phyloP scores from a whole-genome alignment of 225 moss, liverwort and hornwort genomes.

The Bryum argenteum region DNA sequence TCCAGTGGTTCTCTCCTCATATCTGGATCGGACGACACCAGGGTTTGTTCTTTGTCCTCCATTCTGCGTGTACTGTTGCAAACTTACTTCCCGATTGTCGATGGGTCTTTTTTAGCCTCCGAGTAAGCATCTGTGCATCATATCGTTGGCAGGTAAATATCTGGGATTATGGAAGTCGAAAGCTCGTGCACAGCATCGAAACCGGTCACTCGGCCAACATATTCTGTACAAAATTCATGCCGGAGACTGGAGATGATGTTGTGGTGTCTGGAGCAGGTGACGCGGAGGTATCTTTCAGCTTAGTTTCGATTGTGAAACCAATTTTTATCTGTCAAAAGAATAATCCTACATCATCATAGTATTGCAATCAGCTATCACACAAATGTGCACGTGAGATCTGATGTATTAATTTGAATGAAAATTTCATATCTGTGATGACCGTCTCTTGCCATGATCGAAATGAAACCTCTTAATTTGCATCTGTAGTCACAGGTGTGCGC shows the following conservation, averaged over 20 bases:
- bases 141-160: constrained; percentile 75
- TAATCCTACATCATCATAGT: not conserved
- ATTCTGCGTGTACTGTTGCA: constrained; percentile 16
- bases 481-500: constrained; percentile 16
- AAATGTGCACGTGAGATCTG: constrained; percentile 1
- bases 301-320: constrained; percentile 12
- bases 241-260: constrained; percentile 96
- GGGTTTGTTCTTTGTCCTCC: constrained; percentile 46
- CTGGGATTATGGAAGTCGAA: constrained; percentile 85
- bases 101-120: not conserved
- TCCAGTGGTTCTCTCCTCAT: constrained; percentile 85
- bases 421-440: constrained; percentile 1
- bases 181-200: constrained; percentile 88
- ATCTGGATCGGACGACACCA: constrained; percentile 98
- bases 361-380: constrained; percentile 16
- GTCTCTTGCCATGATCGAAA: constrained; percentile 16
- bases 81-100: not conserved
- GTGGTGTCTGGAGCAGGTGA: constrained; percentile 97
- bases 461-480: constrained; percentile 15
- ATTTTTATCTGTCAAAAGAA: constrained; percentile 17
- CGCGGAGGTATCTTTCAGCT: constrained; percentile 73
- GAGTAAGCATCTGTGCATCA: constrained; percentile 4
- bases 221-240: constrained; percentile 99
- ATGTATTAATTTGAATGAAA: constrained; percentile 7
- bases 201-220: constrained; percentile 96